Percentiles rank a stretch among this genome's conserved stretches.
Evolutionary conservation across 495 filamentous ascomycete genomes (phyloP).

Genomic region (Chaetomium tenue): DNA sequence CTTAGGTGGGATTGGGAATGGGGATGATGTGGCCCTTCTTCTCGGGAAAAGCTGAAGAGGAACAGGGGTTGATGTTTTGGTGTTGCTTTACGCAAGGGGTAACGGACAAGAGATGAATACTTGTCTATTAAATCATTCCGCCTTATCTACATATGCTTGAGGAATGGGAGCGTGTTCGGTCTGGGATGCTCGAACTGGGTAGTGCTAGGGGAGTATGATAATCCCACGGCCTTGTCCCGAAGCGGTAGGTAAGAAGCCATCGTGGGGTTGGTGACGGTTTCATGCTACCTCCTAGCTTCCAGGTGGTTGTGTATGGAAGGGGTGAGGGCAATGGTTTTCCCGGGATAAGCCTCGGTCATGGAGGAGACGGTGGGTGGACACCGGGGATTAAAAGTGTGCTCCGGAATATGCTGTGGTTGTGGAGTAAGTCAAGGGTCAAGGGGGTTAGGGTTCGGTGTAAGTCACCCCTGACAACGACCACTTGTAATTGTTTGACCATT

Average conservation of each 20-base stretch:
- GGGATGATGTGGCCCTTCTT: too few species aligned
- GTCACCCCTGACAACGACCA: background rate
- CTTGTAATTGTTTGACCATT: too few species aligned
- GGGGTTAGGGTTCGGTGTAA: conserved; percentile 4
- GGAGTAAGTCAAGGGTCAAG: background rate
- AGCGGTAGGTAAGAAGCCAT: background rate
- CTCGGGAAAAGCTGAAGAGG: background rate
- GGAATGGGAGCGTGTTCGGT: background rate
- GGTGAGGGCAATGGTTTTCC: conserved; percentile 18
- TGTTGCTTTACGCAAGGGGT: background rate
- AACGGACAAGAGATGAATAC: background rate
- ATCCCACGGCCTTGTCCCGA: background rate
- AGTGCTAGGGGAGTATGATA: background rate
- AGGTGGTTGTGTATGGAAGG: too few species aligned
- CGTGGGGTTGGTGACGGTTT: background rate
- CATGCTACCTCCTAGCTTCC: background rate
- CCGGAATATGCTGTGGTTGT: background rate
- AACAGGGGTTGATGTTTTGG: background rate
- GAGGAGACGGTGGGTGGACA: background rate
- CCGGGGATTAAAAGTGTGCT: background rate
- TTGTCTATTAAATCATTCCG: background rate
- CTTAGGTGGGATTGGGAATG: too few species aligned
- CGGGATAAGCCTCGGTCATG: background rate
- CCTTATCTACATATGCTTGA: background rate
- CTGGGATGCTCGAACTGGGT: background rate